Evolutionary conservation across 352 stramenopile species (phyloP), one percentile per base, ranked within the genome.

Genomic region (Phytopythium cucurbitacearum): DNA sequence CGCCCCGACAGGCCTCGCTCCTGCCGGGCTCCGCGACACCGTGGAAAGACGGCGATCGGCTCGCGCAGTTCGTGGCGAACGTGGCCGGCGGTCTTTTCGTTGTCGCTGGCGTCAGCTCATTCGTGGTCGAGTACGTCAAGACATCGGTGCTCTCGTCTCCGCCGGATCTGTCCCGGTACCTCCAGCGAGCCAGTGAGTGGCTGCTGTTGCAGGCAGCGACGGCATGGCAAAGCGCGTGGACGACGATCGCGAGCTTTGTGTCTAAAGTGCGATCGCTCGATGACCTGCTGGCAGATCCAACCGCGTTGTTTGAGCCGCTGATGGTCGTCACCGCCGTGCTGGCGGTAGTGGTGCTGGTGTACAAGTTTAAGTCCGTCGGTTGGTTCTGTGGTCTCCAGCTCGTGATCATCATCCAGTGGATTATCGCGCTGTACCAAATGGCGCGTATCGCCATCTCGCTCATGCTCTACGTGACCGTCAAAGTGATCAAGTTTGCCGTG

Each of bases 351-450:
- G 50, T 85, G 16, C 52, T 73, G 2, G 36, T 80, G 34, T 59
- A 53, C 69, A 83, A 82, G 50, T 85, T 82, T 65, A 80, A 85
- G 48, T 80, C 58, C 59, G 68, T 85, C 35, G 76, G 77, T 40
- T 88, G 76, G 72, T 84, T 78, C 48, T 68, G 62, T 39, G 73
- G 71, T 13, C 55, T 85, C 37, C 78, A 87, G 48, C 5, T 81
- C 9, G 69, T 82, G 33, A 64, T 85, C n/a, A 65, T 85, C 35
- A 48, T 85, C 47, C 76, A 87, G 56, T 86, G 73, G 76, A 60
- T 80, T 50, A 57, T 86, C 11, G 78, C 78, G 15, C 58, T 89
- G 35, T 89, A 89, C 51, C 76, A 87, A 48, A 69, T 87, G 56
- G 50, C 63, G 15, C 76, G 78, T 41, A 87, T 89, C 34, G 56